phyloP scores from a whole-genome alignment of 352 stramenopile species.

The Phytopythium kandeliae region DNA sequence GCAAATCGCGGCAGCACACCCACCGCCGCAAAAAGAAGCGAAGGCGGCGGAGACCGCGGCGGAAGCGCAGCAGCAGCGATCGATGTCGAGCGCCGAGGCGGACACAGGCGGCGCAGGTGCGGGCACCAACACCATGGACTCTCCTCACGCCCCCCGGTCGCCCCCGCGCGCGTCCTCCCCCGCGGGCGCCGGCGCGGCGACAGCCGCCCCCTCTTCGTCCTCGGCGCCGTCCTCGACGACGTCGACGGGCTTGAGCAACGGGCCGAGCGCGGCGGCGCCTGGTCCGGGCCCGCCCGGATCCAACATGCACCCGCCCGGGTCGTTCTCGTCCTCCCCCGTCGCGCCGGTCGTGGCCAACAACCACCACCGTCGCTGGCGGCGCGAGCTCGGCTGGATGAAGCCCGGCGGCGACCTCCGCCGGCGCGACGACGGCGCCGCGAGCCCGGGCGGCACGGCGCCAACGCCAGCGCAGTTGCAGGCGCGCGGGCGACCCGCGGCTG shows the following conservation, averaged over 20 bases:
- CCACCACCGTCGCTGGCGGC: slow-evolving; percentile 15
- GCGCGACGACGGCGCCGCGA: background rate
- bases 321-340: slow-evolving; percentile 35
- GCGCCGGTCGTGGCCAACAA: slow-evolving; percentile 23
- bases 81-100: slow-evolving; percentile 1
- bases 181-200: too few relatives aligned
- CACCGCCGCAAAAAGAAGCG: too few relatives aligned
- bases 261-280: background rate
- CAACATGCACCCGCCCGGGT: slow-evolving; percentile 13
- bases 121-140: too few relatives aligned
- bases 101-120: background rate
- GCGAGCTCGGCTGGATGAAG: slow-evolving; percentile 14
- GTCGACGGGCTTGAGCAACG: background rate
- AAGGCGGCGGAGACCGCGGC: too few relatives aligned
- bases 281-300: background rate
- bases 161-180: background rate
- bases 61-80: too few relatives aligned
- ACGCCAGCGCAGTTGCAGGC: too few relatives aligned
- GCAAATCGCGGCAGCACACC: too few relatives aligned
- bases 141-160: too few relatives aligned
- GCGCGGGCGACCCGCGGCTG: slow-evolving; percentile 1
- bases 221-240: background rate
- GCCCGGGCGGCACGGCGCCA: background rate
- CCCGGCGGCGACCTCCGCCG: background rate
- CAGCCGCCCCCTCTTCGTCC: background rate